phyloP scores from a whole-genome alignment of 495 filamentous ascomycete species.

The Baudoinia panamericana region DNA sequence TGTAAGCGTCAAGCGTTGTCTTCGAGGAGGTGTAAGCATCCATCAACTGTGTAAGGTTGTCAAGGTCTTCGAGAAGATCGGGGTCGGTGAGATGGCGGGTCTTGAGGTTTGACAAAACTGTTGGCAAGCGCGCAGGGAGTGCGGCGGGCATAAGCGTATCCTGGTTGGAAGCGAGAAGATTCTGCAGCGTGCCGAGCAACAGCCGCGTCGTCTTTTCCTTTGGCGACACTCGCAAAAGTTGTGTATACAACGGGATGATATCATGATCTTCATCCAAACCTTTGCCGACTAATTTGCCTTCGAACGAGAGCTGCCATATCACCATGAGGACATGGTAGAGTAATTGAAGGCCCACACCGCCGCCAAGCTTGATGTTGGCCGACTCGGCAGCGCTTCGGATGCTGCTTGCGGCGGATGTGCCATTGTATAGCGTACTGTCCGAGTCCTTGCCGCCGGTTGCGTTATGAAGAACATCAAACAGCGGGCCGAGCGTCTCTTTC shows the following conservation, averaged over 20 bases:
- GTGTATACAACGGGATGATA: constrained; percentile 77
- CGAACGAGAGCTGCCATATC: constrained; percentile 93
- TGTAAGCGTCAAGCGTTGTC: constrained; percentile 94
- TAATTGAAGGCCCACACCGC: constrained; percentile 81
- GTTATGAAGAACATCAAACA: constrained; percentile 68
- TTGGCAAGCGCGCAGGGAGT: constrained; percentile 67
- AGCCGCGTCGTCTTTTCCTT: constrained; percentile 97
- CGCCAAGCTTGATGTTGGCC: constrained; percentile 53
- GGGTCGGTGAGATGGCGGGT: constrained; percentile 76
- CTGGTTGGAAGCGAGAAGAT: constrained; percentile 68
- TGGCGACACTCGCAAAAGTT: constrained; percentile 77
- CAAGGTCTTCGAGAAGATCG: constrained; percentile 79
- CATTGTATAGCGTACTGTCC: constrained; percentile 58
- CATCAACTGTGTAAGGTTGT: constrained; percentile 58
- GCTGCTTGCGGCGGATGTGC: constrained; percentile 31
- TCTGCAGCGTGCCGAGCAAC: constrained; percentile 73
- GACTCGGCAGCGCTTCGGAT: constrained; percentile 43
- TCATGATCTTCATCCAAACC: constrained; percentile 84
- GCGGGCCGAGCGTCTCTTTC: constrained; percentile 65
- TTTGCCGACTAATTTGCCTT: constrained; percentile 68
- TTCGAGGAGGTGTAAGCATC: constrained; percentile 92
- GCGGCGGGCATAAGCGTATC: constrained; percentile 67
- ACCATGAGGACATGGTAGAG: constrained; percentile 88
- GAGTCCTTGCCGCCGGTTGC: constrained; percentile 62
- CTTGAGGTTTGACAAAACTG: constrained; percentile 64